These are phyloP conservation scores for Yarrowia galli DNA, from an alignment of 1,139 yeast genomes.

Conservation along the genomic window DNA sequence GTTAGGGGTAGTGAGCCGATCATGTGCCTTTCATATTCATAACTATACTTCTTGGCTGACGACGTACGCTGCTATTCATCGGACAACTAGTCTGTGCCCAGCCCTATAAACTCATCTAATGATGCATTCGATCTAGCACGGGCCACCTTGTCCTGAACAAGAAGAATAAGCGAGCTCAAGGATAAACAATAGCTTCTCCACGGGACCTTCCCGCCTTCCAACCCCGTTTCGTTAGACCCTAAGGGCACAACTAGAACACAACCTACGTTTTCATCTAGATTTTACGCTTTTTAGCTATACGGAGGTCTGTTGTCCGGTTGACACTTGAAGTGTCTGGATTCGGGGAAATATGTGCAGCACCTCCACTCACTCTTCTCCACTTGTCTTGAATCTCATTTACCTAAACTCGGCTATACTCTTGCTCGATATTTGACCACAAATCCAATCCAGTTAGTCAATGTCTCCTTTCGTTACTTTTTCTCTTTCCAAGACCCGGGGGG, in stretches of 20 bases:
- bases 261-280: background rate
- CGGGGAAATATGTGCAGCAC: background rate
- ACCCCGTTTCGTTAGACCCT: background rate
- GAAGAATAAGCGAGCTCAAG: background rate
- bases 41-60: background rate
- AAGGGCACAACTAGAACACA: background rate
- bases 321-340: background rate
- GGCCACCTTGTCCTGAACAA: background rate
- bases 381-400: background rate
- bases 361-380: background rate
- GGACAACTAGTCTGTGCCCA: background rate
- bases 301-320: background rate
- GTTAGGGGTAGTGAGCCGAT: background rate
- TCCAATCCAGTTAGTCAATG: background rate
- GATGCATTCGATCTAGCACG: background rate
- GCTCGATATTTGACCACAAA: background rate
- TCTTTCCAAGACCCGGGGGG: background rate
- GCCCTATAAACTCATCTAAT: background rate
- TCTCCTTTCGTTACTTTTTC: background rate
- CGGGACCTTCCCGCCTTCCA: constrained; percentile 5
- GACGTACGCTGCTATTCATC: background rate
- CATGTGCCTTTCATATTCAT: background rate
- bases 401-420: background rate
- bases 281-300: background rate
- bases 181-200: no score